Percentiles rank a stretch among this genome's conserved stretches.
Conservation (phyloP, 83 land plant species). For the Picea engelmannii region DNA sequence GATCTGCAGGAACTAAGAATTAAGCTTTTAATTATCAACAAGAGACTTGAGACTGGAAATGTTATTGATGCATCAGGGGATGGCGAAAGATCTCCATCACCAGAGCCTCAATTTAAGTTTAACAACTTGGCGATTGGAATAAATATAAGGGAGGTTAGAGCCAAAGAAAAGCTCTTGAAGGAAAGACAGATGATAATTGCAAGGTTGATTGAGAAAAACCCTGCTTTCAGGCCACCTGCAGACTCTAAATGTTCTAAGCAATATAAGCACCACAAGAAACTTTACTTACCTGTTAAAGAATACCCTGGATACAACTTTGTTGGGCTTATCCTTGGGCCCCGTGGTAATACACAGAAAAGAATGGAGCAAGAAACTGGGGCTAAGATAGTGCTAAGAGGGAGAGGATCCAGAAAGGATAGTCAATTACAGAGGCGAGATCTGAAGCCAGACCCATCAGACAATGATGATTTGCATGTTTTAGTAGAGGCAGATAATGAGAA, state of each 20-base stretch:
- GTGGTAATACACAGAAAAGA: constrained; percentile 81
- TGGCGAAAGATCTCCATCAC: constrained; percentile 69
- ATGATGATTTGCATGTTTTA: constrained; percentile 82
- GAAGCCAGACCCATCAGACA: constrained; percentile 61
- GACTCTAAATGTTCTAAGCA: constrained; percentile 76
- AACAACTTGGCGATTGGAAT: constrained; percentile 68
- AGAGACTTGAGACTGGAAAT: constrained; percentile 47
- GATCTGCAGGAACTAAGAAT: constrained; percentile 60
- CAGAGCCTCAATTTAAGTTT: constrained; percentile 77
- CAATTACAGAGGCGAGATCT: no score
- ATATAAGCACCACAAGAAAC: constrained; percentile 49
- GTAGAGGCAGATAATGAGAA: constrained; percentile 83
- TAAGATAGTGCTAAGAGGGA: constrained; percentile 78
- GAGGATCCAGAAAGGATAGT: constrained; percentile 50
- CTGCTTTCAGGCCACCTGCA: constrained; percentile 40
- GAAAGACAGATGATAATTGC: constrained; percentile 72
- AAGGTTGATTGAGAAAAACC: constrained; percentile 57
- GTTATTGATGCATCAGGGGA: constrained; percentile 23
- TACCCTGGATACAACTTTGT: constrained; percentile 84
- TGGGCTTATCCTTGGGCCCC: constrained; percentile 79
- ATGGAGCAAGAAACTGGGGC: constrained; percentile 87
- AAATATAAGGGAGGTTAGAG: constrained; percentile 67
- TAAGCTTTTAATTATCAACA: constrained; percentile 32
- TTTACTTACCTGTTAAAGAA: constrained; percentile 80
- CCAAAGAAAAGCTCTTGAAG: constrained; percentile 50